Percentiles rank a stretch among this genome's conserved stretches.
Conservation (phyloP, 805 yeast genomes). For the Sugiyamaella marilandica region DNA sequence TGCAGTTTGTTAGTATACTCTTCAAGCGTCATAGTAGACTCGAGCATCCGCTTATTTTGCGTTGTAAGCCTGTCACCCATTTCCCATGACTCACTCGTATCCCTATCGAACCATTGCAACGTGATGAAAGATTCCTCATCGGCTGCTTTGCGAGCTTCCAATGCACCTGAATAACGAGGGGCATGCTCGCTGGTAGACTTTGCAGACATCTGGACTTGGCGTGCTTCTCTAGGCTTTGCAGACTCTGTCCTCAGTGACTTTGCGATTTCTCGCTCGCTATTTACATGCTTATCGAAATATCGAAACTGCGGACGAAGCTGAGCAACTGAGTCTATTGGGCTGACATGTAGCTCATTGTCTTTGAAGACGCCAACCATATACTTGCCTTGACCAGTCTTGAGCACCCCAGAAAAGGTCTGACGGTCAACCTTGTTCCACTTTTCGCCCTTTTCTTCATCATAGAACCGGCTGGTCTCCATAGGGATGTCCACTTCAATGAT, state of each 20-base stretch:
- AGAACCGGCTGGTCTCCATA: constrained; percentile 60
- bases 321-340: constrained; percentile 60
- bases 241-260: constrained; percentile 35
- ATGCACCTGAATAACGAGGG: constrained; percentile 65
- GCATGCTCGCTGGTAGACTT: constrained; percentile 54
- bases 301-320: constrained; percentile 80
- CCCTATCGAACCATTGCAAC: constrained; percentile 44
- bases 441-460: constrained; percentile 57
- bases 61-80: constrained; percentile 27
- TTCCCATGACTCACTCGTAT: constrained; percentile 31
- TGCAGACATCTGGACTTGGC: constrained; percentile 74
- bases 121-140: constrained; percentile 53
- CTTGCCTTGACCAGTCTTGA: constrained; percentile 33
- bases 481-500: constrained; percentile 75
- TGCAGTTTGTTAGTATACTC: constrained; percentile 19
- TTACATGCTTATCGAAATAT: constrained; percentile 62
- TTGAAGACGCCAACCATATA: constrained; percentile 38
- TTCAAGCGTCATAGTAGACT: constrained; percentile 17
- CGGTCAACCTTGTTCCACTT: constrained; percentile 58
- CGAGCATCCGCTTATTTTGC: constrained; percentile 14
- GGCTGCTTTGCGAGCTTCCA: constrained; percentile 55
- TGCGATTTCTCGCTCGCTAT: constrained; percentile 36
- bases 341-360: constrained; percentile 53
- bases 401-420: constrained; percentile 69
- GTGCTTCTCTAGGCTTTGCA: constrained; percentile 42